Evolutionary conservation across 495 filamentous ascomycete species (phyloP), one percentile per base, ranked within the genome.

Genomic region (Rusavskia elegans): DNA sequence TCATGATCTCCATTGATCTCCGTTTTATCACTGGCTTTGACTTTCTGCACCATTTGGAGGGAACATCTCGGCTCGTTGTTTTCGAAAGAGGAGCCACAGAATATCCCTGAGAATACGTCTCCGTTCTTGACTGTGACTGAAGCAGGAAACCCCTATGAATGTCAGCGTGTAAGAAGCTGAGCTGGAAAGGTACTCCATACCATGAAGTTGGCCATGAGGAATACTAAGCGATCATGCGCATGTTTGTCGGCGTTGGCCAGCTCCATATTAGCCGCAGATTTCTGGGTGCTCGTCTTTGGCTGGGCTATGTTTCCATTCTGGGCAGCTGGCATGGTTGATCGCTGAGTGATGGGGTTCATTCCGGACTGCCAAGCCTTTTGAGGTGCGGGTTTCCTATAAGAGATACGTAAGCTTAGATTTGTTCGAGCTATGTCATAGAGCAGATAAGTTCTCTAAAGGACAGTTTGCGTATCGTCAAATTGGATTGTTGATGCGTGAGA

Each of bases 31-130:
- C 64, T 59, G 17, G 67, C 57, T 56, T 75, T 76, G 55, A 76
- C 73, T 52, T 80, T 79, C 65, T 82, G 81, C 29, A 86, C 85
- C 87, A 89, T 90, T 71, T 85, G 93, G 53, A 95, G 74, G 51
- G 78, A 67, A 63, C 86, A 85, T 45, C 72, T 73, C 16, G 79
- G 69, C 50, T 83, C 74, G 48, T 70, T 73, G 17, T 74, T 54
- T 45, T 81, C 78, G 17, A 82, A 63, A 42, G 70, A 71, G 5
- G 74, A 77, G 38, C 77, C 77, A 40, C 75, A 77, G 62, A 83
- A 84, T 53, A 81, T 76, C 56, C 85, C 86, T 40, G 78, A 78
- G 66, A 80, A 92, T 56, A 81, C 78, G 52, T 87, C 83, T 53
- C 83, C 82, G 59, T 69, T 79, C 57, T 78, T 79, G 14, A 84